phyloP scores from a whole-genome alignment of 805 yeast genomes.

The Monosporozyma yasuniensis region DNA sequence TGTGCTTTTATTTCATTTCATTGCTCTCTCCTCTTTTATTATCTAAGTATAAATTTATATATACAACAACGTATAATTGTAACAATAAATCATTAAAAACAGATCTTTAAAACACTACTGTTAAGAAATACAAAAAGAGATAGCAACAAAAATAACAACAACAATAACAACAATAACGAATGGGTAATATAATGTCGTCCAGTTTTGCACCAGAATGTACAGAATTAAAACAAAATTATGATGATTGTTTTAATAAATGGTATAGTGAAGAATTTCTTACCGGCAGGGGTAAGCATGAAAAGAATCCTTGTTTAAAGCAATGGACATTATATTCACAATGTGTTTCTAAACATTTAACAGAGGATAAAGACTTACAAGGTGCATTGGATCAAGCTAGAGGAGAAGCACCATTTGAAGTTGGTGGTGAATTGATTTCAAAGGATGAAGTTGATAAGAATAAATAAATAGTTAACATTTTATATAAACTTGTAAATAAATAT shows the following conservation, averaged over 20 bases:
- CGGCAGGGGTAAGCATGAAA: slow-evolving; percentile 34
- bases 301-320: slow-evolving; percentile 83
- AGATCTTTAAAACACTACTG: neutral
- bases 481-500: neutral
- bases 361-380: slow-evolving; percentile 61
- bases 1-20: too few relatives aligned
- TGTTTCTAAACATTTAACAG: slow-evolving; percentile 60
- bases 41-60: neutral
- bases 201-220: slow-evolving; percentile 98
- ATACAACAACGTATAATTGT: neutral
- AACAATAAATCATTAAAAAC: neutral
- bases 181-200: slow-evolving; percentile 72
- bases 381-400: slow-evolving; percentile 82
- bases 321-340: slow-evolving; percentile 90
- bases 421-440: slow-evolving; percentile 36
- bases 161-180: slow-evolving; percentile 14
- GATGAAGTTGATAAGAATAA: neutral
- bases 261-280: slow-evolving; percentile 75
- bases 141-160: neutral
- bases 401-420: slow-evolving; percentile 79
- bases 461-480: neutral
- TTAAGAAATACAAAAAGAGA: neutral
- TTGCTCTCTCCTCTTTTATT: too few relatives aligned
- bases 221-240: slow-evolving; percentile 73
- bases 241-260: slow-evolving; percentile 91